These are phyloP conservation scores for Dryas integrifolia DNA, from an alignment of 331 rosid species.

Conservation along the genomic window DNA sequence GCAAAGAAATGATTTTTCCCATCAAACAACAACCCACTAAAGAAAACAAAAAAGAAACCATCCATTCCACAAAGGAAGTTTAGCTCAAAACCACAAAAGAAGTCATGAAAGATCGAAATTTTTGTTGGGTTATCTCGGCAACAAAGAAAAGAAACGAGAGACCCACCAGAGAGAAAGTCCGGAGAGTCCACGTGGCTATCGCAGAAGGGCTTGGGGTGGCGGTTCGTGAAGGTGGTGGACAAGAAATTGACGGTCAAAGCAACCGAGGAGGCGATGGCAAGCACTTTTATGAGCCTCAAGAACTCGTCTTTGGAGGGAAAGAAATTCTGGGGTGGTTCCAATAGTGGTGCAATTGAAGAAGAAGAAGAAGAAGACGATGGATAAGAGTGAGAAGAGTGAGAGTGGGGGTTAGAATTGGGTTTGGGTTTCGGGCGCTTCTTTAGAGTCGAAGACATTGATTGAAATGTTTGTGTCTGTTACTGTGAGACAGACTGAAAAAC, in stretches of 20 bases:
- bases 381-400: slow-evolving; percentile 3
- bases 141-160: not conserved
- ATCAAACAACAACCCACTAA: too few species aligned
- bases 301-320: slow-evolving; percentile 69
- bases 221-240: slow-evolving; percentile 38
- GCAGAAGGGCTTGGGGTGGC: slow-evolving; percentile 56
- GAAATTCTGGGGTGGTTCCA: slow-evolving; percentile 58
- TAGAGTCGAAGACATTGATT: slow-evolving; percentile 35
- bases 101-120: too few species aligned
- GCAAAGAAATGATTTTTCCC: not conserved
- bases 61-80: not conserved
- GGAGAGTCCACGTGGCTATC: slow-evolving; percentile 34
- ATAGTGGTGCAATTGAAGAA: slow-evolving; percentile 22
- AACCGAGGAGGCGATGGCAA: slow-evolving; percentile 54
- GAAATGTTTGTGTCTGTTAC: not conserved
- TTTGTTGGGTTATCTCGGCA: not conserved
- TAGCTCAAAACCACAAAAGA: not conserved
- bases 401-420: not conserved
- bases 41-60: too few species aligned
- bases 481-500: not conserved
- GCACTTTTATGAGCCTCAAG: slow-evolving; percentile 41
- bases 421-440: slow-evolving; percentile 38
- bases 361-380: not conserved
- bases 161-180: slow-evolving; percentile 50
- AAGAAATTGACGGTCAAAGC: slow-evolving; percentile 51